Percentiles rank a stretch among this genome's conserved stretches.
phyloP scores from a whole-genome alignment of 2,329 filamentous ascomycete species.

The Zymoseptoria brevis region DNA sequence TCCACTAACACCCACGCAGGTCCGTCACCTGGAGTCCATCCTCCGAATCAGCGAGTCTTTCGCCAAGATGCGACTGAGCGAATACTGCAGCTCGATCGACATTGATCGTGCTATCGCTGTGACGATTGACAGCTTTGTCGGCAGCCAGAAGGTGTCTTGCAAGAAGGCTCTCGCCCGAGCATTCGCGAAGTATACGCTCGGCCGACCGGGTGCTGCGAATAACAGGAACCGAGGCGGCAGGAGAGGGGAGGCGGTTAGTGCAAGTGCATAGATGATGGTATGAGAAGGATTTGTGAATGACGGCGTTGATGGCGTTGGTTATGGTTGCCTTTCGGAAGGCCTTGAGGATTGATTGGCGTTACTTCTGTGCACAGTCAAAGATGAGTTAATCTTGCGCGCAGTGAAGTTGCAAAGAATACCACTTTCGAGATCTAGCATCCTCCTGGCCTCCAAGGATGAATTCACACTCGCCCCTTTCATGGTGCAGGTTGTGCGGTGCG shows the following conservation, averaged over 20 bases:
- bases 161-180: constrained; percentile 92
- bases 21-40: constrained; percentile 94
- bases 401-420: not conserved
- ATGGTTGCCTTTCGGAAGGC: not conserved
- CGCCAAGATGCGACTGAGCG: constrained; percentile 94
- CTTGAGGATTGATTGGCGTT: not conserved
- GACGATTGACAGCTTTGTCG: constrained; percentile 91
- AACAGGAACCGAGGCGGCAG: constrained; percentile 11
- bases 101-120: constrained; percentile 97
- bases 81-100: constrained; percentile 82
- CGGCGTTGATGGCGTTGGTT: not conserved
- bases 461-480: not conserved
- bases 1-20: constrained; percentile 48
- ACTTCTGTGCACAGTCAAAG: not conserved
- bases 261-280: constrained; percentile 14
- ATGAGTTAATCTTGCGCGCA: not conserved
- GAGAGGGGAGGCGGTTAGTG: constrained; percentile 14
- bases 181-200: constrained; percentile 79
- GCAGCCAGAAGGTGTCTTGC: constrained; percentile 91
- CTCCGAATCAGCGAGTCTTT: constrained; percentile 92
- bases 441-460: not conserved
- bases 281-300: not conserved
- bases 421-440: not conserved
- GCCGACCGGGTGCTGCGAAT: constrained; percentile 36
- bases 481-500: too few species aligned